phyloP scores from a whole-genome alignment of 2,329 filamentous ascomycete genomes.

The Neonectria punicea region DNA sequence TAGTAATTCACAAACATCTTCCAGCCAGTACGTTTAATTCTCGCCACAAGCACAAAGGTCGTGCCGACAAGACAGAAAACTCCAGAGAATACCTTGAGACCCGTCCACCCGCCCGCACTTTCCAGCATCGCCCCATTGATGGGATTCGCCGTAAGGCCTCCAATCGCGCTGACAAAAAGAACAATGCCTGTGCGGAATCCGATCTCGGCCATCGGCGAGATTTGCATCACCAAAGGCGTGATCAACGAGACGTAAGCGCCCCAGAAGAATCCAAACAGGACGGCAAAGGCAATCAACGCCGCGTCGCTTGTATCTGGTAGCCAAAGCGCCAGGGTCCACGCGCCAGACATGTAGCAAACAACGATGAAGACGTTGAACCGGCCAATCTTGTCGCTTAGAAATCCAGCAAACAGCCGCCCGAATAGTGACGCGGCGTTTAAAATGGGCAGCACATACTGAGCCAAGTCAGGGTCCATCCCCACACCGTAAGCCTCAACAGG shows the following conservation, averaged over 20 bases:
- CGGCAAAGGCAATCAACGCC: constrained; percentile 51
- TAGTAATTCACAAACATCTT: background rate
- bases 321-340: constrained; percentile 56
- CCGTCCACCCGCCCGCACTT: constrained; percentile 43
- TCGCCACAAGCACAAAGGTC: constrained; percentile 9
- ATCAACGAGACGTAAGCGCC: constrained; percentile 54
- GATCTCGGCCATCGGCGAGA: constrained; percentile 39
- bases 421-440: constrained; percentile 52
- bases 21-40: background rate
- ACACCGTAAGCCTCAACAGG: constrained; percentile 44
- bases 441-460: constrained; percentile 50
- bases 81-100: constrained; percentile 50
- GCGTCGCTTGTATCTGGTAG: constrained; percentile 46
- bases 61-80: constrained; percentile 32
- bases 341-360: constrained; percentile 54
- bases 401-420: constrained; percentile 48
- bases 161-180: constrained; percentile 65
- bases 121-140: constrained; percentile 61
- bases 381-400: constrained; percentile 50
- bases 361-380: constrained; percentile 56
- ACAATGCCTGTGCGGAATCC: constrained; percentile 48
- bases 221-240: constrained; percentile 54
- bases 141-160: constrained; percentile 66
- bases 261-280: constrained; percentile 54
- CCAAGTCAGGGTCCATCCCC: constrained; percentile 44